Base-by-base conservation (phyloP, 2,329 filamentous ascomycete species). In the Colletotrichum musae region DNA sequence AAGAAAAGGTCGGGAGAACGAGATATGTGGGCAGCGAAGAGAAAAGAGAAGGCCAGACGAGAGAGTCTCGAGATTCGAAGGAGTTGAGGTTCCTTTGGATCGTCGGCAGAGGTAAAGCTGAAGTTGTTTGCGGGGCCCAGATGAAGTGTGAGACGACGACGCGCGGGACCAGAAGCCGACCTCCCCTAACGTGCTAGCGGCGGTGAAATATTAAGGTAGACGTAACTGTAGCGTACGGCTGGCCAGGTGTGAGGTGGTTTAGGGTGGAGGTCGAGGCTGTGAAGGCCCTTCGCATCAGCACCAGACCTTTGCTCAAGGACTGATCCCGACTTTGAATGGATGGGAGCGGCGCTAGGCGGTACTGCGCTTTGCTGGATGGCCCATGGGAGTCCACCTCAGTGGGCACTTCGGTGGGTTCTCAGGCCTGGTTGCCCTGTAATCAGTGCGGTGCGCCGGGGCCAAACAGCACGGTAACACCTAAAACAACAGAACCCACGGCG, bases 121-220 rank as follows among this genome's bases (percentile, higher is more conserved):
- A 64, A 65, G 64, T 72, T 71, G 70, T 70, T 71, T 72, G 70
- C 70, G 70, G 70, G 70, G 70, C 70, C 68, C 52, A 64, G 70
- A 60, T 72, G 62, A 67, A 69, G 36, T 68, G 70, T 72, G 70
- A 64, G 64, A 71, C 68, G 60, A 71, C 68, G 50, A 69, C 70
- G 58, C 68, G 70, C 68, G 70, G 70, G 68, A 70, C 68, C 64
- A 70, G 63, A 66, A 67, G 67, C 67, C 62, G 67, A 47, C 48
- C 56, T 68, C 68, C 57, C 68, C 64, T 70, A 70, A 69, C 39
- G 58, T 70, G 64, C 64, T 70, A 68, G 68, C 64, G 57, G 67
- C 64, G 68, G 68, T 70, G 68, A 56, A 69, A 68, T 70, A 68
- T 62, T 58, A 62, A 70, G 58, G 68, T 70, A 58, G 45, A 52